Evolutionary conservation across 2,329 filamentous ascomycete genomes (phyloP).

Genomic region (Nemania sp.): DNA sequence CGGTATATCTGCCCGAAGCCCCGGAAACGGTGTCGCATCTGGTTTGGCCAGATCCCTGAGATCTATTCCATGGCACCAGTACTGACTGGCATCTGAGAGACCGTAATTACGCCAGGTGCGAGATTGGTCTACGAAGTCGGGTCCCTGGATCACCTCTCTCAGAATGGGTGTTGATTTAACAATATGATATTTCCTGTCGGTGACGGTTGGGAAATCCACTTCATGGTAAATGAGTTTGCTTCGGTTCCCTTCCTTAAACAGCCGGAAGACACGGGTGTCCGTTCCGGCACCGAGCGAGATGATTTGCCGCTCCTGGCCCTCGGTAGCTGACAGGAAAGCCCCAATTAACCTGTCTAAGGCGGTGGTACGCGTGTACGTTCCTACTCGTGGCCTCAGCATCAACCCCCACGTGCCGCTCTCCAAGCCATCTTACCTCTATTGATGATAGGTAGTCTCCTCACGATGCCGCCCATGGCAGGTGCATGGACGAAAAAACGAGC

Average conservation of each 20-base stretch:
- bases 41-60: constrained; percentile 68
- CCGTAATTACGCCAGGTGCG: constrained; percentile 57
- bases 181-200: constrained; percentile 71
- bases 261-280: constrained; percentile 86
- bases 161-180: constrained; percentile 61
- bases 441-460: constrained; percentile 86
- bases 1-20: constrained; percentile 70
- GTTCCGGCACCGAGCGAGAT: constrained; percentile 94
- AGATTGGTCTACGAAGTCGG: constrained; percentile 48
- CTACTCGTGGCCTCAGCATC: constrained; percentile 59
- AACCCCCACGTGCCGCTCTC: constrained; percentile 34
- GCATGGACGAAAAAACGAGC: constrained; percentile 75
- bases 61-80: constrained; percentile 75
- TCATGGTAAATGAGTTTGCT: constrained; percentile 82
- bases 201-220: constrained; percentile 85
- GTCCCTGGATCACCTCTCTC: constrained; percentile 52
- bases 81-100: constrained; percentile 57
- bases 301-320: constrained; percentile 72
- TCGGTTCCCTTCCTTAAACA: constrained; percentile 64
- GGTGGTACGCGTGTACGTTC: constrained; percentile 90
- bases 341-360: constrained; percentile 83
- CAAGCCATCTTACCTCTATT: constrained; percentile 77
- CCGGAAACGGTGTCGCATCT: constrained; percentile 51
- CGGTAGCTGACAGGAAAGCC: constrained; percentile 69
- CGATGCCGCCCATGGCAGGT: constrained; percentile 55